These are phyloP conservation scores for Ramalina intermedia DNA, from an alignment of 495 filamentous ascomycete genomes.

Conservation along the genomic window DNA sequence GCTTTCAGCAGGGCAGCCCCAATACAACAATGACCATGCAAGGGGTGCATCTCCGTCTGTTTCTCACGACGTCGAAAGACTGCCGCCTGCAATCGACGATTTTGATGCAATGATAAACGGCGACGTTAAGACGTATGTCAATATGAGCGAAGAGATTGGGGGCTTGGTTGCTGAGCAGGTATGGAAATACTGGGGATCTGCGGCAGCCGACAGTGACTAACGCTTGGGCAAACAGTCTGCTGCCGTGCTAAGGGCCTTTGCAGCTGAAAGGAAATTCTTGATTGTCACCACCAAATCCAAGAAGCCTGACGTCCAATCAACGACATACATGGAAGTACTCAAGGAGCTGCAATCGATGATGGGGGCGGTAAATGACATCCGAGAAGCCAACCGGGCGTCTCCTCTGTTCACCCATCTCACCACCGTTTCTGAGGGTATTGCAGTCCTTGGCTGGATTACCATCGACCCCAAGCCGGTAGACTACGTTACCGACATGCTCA, in stretches of 20 bases:
- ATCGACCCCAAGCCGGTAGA: conserved; percentile 66
- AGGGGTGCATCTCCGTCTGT: conserved; percentile 23
- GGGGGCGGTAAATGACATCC: conserved; percentile 57
- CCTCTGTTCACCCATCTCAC: conserved; percentile 63
- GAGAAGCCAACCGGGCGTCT: conserved; percentile 60
- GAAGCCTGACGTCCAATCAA: conserved; percentile 63
- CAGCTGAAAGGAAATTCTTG: conserved; percentile 74
- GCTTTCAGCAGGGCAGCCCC: conserved; percentile 14
- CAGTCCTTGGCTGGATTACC: conserved; percentile 71
- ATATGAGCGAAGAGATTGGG: conserved; percentile 62
- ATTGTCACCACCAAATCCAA: conserved; percentile 79
- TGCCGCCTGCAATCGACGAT: conserved; percentile 68
- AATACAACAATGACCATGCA: conserved; percentile 15
- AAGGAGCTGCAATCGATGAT: conserved; percentile 71
- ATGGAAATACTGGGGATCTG: conserved; percentile 3
- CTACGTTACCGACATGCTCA: conserved; percentile 63
- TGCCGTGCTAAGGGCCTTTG: conserved; percentile 52
- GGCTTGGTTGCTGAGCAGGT: conserved; percentile 72
- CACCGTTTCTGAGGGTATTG: conserved; percentile 78
- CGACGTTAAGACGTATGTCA: conserved; percentile 63
- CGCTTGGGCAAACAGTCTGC: conserved; percentile 32
- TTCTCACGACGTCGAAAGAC: conserved; percentile 36
- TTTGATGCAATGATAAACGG: conserved; percentile 68
- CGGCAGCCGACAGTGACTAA: not conserved
- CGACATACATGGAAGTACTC: conserved; percentile 56